Percentiles rank a stretch among this genome's conserved stretches.
Conservation (phyloP, 2,329 filamentous ascomycete species). For the Aspergillus jensenii region DNA sequence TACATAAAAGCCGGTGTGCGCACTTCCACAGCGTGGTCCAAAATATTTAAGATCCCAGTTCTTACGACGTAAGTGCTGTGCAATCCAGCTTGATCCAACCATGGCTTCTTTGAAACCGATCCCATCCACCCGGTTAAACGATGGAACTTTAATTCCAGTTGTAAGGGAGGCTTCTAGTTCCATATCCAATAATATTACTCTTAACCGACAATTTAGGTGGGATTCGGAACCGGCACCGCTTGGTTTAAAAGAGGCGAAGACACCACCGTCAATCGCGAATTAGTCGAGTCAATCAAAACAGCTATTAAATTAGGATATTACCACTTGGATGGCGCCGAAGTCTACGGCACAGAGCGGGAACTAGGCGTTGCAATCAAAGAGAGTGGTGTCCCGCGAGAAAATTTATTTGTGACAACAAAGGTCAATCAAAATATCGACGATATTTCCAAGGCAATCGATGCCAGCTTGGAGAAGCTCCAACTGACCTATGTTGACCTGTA, state of each 20-base stretch:
- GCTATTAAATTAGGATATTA: conserved; percentile 60
- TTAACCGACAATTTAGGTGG: conserved; percentile 44
- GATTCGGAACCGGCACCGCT: conserved; percentile 63
- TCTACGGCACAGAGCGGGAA: conserved; percentile 52
- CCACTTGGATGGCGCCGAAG: conserved; percentile 64
- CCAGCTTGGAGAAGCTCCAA: conserved; percentile 59
- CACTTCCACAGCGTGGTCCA: not conserved
- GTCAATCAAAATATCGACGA: conserved; percentile 54
- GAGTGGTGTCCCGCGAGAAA: conserved; percentile 45
- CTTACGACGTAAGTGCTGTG: not conserved
- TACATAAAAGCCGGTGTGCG: not conserved
- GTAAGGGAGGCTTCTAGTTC: conserved; percentile 32
- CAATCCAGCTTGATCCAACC: not conserved
- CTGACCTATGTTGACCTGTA: conserved; percentile 64
- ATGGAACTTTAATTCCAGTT: conserved; percentile 57
- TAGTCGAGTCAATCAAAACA: conserved; percentile 56
- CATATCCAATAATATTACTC: not conserved
- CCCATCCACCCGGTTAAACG: conserved; percentile 52
- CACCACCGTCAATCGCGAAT: conserved; percentile 51
- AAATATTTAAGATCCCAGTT: not conserved
- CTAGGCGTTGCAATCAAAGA: conserved; percentile 51
- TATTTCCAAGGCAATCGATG: conserved; percentile 55
- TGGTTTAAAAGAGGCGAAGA: conserved; percentile 59
- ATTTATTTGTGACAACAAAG: conserved; percentile 59
- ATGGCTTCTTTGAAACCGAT: not conserved